Conservation (phyloP, 1,139 yeast genomes). For the Dujonia santamariae region DNA sequence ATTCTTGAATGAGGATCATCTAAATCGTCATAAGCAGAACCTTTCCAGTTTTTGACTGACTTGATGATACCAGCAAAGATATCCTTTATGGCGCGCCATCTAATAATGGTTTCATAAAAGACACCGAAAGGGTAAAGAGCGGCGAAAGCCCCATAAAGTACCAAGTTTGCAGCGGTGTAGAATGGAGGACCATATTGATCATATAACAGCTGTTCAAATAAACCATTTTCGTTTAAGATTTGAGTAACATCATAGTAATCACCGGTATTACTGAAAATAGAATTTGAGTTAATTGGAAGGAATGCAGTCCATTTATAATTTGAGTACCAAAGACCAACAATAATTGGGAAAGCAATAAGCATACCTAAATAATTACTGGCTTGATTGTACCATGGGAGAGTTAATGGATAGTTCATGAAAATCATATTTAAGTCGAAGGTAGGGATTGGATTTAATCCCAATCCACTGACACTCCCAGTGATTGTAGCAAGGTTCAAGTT, state of each 20-base stretch:
- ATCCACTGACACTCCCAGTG: slow-evolving; percentile 46
- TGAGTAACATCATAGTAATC: slow-evolving; percentile 29
- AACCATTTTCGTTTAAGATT: slow-evolving; percentile 31
- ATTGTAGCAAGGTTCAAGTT: slow-evolving; percentile 49
- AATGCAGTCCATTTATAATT: slow-evolving; percentile 45
- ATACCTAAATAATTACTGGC: slow-evolving; percentile 38
- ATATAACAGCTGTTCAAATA: slow-evolving; percentile 31
- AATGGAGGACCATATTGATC: slow-evolving; percentile 33
- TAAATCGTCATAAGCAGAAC: slow-evolving; percentile 12
- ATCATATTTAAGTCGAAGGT: slow-evolving; percentile 43
- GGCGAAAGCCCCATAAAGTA: slow-evolving; percentile 49
- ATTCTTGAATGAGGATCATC: slow-evolving; percentile 55
- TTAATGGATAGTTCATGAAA: slow-evolving; percentile 18
- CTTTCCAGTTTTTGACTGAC: slow-evolving; percentile 19
- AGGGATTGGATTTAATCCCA: slow-evolving; percentile 51
- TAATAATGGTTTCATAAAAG: slow-evolving; percentile 31
- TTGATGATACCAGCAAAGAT: slow-evolving; percentile 22
- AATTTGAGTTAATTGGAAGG: slow-evolving; percentile 48
- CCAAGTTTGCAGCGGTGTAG: slow-evolving; percentile 26
- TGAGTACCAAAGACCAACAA: slow-evolving; percentile 42
- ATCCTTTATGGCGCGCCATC: slow-evolving; percentile 23
- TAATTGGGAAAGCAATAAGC: slow-evolving; percentile 31
- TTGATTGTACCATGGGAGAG: slow-evolving; percentile 41
- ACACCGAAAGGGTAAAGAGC: slow-evolving; percentile 50
- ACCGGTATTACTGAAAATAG: slow-evolving; percentile 42